A percentile compares a stretch with the other conserved stretches of the same genome.
Conservation (phyloP, 441 rosid genomes). For the Jatropha multifida region DNA sequence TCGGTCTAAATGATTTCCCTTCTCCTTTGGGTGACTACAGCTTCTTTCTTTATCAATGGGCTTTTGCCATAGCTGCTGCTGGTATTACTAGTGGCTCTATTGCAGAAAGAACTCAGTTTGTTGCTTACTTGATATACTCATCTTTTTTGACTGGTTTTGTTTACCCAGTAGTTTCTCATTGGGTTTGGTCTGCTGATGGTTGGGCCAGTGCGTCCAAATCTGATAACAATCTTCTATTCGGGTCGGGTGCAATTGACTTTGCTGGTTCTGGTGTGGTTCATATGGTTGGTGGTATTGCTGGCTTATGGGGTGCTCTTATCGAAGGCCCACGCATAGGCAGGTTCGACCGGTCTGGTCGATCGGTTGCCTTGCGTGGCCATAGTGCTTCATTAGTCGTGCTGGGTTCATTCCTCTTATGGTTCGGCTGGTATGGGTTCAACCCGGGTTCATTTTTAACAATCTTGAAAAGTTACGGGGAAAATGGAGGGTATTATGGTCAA, state of each 20-base stretch:
- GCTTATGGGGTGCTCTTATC: constrained; percentile 68
- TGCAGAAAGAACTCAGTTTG: constrained; percentile 72
- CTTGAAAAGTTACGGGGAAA: constrained; percentile 30
- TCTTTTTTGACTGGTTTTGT: constrained; percentile 70
- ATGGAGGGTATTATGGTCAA: constrained; percentile 61
- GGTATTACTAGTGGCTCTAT: constrained; percentile 78
- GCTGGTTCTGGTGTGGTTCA: constrained; percentile 82
- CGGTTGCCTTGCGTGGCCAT: constrained; percentile 69
- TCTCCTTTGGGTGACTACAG: constrained; percentile 42
- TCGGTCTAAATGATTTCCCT: constrained; percentile 56
- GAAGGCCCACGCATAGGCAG: constrained; percentile 90
- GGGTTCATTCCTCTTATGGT: constrained; percentile 83
- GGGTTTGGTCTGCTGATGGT: constrained; percentile 71
- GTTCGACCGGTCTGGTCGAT: constrained; percentile 53
- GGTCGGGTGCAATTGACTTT: constrained; percentile 61
- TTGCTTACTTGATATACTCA: constrained; percentile 64
- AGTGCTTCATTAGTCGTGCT: constrained; percentile 74
- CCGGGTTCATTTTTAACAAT: constrained; percentile 76
- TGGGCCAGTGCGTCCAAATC: constrained; percentile 56
- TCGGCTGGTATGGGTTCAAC: constrained; percentile 92
- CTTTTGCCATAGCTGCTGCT: constrained; percentile 76
- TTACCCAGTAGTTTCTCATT: constrained; percentile 65
- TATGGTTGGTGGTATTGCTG: constrained; percentile 73
- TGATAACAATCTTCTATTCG: constrained; percentile 37
- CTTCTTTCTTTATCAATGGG: constrained; percentile 70